These are phyloP conservation scores for Hypoxylon intermedium DNA, from an alignment of 495 filamentous ascomycete species.

Conservation along the genomic window DNA sequence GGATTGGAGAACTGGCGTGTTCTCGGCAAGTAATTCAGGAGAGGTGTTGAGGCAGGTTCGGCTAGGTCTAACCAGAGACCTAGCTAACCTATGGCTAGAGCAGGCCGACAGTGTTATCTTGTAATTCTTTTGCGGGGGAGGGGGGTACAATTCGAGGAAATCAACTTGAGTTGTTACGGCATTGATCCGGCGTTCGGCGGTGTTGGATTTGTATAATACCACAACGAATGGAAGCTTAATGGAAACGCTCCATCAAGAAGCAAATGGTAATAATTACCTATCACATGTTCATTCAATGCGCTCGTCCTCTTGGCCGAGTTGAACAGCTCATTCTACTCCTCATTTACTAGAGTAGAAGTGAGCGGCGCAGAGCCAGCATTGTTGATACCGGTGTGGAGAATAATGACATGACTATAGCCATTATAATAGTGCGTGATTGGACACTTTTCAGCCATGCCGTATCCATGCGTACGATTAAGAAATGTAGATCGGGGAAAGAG, in stretches of 20 bases:
- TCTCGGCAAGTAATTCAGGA: conserved; percentile 62
- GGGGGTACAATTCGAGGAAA: conserved; percentile 4
- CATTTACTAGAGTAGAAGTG: too few relatives aligned
- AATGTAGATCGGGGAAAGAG: too few relatives aligned
- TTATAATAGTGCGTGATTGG: too few relatives aligned
- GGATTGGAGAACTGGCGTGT: conserved; percentile 81
- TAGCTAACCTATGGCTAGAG: conserved; percentile 67
- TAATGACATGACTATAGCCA: too few relatives aligned
- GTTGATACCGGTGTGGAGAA: too few relatives aligned
- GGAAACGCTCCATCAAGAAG: conserved; percentile 1
- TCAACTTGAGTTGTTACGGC: conserved; percentile 6
- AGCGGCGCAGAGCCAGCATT: too few relatives aligned
- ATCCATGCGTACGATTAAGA: too few relatives aligned
- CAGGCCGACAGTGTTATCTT: conserved; percentile 57
- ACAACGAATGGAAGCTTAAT: conserved; percentile 8
- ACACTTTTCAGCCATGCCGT: too few relatives aligned
- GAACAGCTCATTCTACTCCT: too few relatives aligned
- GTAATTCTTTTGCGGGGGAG: conserved; percentile 4
- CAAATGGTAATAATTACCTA: too few relatives aligned
- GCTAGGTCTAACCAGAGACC: conserved; percentile 73
- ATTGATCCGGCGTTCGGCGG: conserved; percentile 24
- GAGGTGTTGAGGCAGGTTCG: conserved; percentile 77
- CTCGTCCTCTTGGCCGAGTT: too few relatives aligned
- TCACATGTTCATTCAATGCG: too few relatives aligned
- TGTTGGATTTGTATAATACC: conserved; percentile 12